Percentiles rank a stretch among this genome's conserved stretches.
Evolutionary conservation across 352 stramenopile species (phyloP).

Genomic region (Globisporangium apiculatum): DNA sequence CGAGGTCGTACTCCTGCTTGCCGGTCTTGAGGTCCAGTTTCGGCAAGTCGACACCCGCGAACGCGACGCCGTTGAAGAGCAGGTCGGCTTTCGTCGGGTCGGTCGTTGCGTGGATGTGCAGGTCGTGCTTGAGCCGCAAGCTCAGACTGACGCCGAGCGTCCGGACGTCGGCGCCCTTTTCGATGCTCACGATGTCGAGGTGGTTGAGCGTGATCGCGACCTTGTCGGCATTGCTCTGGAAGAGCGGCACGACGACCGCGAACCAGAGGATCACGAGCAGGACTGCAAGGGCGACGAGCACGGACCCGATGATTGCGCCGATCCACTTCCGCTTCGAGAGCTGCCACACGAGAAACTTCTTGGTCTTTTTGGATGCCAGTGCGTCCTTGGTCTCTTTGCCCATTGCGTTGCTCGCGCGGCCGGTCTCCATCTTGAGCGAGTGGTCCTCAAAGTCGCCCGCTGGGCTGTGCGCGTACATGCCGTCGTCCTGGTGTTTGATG

Average conservation of each 20-base stretch:
- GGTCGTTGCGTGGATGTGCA: constrained; percentile 29
- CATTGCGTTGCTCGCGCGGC: not conserved
- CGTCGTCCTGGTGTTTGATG: not conserved
- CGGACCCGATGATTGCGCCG: constrained; percentile 24
- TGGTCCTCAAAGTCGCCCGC: constrained; percentile 9
- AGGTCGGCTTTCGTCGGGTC: constrained; percentile 39
- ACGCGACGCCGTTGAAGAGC: constrained; percentile 30
- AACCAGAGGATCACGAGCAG: constrained; percentile 60
- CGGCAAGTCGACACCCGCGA: constrained; percentile 41
- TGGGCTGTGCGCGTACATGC: constrained; percentile 1
- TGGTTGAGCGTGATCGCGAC: constrained; percentile 57
- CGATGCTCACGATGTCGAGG: constrained; percentile 46
- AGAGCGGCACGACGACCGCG: constrained; percentile 42
- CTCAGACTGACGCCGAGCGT: constrained; percentile 43
- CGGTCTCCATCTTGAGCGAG: constrained; percentile 21
- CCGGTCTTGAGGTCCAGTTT: constrained; percentile 40
- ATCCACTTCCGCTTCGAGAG: constrained; percentile 50
- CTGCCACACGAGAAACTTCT: constrained; percentile 39
- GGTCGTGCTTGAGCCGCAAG: constrained; percentile 41
- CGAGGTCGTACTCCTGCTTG: constrained; percentile 49
- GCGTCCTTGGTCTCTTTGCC: too few species aligned
- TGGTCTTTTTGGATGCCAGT: too few species aligned
- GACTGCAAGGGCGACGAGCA: constrained; percentile 33
- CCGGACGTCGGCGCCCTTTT: constrained; percentile 17
- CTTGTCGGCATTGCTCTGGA: constrained; percentile 54